These are phyloP conservation scores for Acanthochlamys bracteata DNA, from an alignment of 106 monocot species.

Conservation along the genomic window DNA sequence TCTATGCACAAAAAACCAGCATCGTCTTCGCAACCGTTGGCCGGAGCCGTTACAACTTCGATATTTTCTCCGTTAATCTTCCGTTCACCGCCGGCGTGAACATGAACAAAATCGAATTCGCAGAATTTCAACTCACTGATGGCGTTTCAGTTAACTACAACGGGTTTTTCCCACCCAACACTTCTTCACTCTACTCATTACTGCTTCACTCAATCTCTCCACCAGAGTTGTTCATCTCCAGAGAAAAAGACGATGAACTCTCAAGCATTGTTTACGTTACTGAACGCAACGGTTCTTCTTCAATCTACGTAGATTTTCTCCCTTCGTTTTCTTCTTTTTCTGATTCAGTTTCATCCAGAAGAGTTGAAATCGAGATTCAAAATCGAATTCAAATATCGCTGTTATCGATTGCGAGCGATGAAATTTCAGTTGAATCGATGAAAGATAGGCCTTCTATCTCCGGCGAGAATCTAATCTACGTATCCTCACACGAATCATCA, in stretches of 20 bases:
- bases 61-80: constrained; percentile 48
- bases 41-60: constrained; percentile 79
- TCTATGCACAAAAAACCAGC: constrained; percentile 3
- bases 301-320: constrained; percentile 46
- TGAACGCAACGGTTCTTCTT: constrained; percentile 55
- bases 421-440: constrained; percentile 18
- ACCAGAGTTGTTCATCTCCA: not conserved
- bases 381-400: constrained; percentile 18
- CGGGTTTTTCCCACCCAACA: constrained; percentile 57
- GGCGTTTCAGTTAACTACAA: constrained; percentile 91
- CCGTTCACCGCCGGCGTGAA: not conserved
- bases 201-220: constrained; percentile 1
- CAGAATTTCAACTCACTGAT: constrained; percentile 63
- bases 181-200: constrained; percentile 22
- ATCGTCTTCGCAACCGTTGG: constrained; percentile 79
- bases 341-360: constrained; percentile 32
- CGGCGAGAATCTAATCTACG: constrained; percentile 54
- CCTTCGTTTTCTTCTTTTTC: constrained; percentile 20
- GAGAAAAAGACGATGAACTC: constrained; percentile 9
- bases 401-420: not conserved
- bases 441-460: constrained; percentile 68
- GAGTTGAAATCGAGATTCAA: constrained; percentile 15
- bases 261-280: constrained; percentile 33
- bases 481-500: constrained; percentile 58
- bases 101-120: too few species aligned